Percentiles rank a stretch among this genome's conserved stretches.
phyloP scores from a whole-genome alignment of 2,329 filamentous ascomycete genomes.

The Dothidotthia symphoricarpi region DNA sequence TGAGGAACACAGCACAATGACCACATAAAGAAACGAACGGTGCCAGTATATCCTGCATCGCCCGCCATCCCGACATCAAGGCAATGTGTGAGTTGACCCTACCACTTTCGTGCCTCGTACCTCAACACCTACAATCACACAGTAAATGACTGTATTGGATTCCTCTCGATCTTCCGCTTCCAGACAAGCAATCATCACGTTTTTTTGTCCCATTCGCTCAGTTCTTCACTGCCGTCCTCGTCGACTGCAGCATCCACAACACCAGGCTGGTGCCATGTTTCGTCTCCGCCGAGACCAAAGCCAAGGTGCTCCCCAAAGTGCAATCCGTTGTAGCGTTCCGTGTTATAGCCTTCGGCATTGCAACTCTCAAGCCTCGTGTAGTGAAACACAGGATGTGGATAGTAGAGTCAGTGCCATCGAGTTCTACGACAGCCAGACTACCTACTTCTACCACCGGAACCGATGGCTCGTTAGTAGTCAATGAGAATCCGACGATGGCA shows the following conservation, averaged over 20 bases:
- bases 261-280: constrained; percentile 66
- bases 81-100: constrained; percentile 66
- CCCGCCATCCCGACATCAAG: constrained; percentile 58
- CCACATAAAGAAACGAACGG: constrained; percentile 40
- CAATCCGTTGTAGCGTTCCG: constrained; percentile 59
- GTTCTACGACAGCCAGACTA: constrained; percentile 63
- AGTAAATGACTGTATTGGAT: constrained; percentile 56
- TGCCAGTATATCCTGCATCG: constrained; percentile 59
- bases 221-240: constrained; percentile 67
- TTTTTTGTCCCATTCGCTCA: constrained; percentile 69
- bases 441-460: constrained; percentile 67
- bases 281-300: constrained; percentile 42
- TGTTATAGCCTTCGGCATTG: constrained; percentile 59
- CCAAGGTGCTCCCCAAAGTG: constrained; percentile 42
- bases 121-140: constrained; percentile 58
- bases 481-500: constrained; percentile 56
- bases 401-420: constrained; percentile 65
- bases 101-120: constrained; percentile 66
- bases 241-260: constrained; percentile 70
- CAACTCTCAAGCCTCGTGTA: constrained; percentile 59
- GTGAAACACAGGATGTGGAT: constrained; percentile 60
- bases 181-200: constrained; percentile 67
- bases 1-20: no score
- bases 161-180: constrained; percentile 59
- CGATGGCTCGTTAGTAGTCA: constrained; percentile 61